phyloP scores from a whole-genome alignment of 371 early-diverging fungal genomes.

The Mucor ambiguus region DNA sequence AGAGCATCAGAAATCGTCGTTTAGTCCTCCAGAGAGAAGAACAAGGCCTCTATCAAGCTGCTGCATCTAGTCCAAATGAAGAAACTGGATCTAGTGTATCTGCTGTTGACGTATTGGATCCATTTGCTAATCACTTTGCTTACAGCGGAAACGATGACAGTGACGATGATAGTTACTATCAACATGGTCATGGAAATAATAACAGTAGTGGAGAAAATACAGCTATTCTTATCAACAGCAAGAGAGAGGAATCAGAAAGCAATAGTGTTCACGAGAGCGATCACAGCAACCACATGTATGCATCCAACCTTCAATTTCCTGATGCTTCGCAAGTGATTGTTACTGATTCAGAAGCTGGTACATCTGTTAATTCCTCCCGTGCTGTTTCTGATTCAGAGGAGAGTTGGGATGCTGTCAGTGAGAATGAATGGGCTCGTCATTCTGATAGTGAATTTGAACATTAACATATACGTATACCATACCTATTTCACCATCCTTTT shows the following conservation, averaged over 20 bases:
- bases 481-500: neutral
- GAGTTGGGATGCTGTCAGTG: conserved; percentile 33
- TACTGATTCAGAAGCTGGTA: neutral
- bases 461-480: neutral
- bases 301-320: conserved; percentile 11
- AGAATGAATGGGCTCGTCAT: conserved; percentile 6
- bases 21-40: conserved; percentile 17
- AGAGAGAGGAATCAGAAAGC: neutral
- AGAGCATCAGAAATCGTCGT: conserved; percentile 22
- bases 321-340: conserved; percentile 1
- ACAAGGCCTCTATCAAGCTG: neutral
- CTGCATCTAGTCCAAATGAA: neutral
- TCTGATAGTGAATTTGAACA: neutral
- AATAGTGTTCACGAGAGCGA: neutral
- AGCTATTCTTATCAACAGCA: neutral
- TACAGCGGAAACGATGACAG: neutral
- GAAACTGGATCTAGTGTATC: neutral
- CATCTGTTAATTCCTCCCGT: neutral
- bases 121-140: neutral
- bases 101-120: neutral
- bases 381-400: conserved; percentile 33
- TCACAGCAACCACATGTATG: neutral
- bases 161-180: neutral
- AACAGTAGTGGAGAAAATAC: conserved; percentile 1
- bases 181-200: neutral